These are phyloP conservation scores for Penicillium manginii DNA, from an alignment of 495 filamentous ascomycete species.

Conservation along the genomic window DNA sequence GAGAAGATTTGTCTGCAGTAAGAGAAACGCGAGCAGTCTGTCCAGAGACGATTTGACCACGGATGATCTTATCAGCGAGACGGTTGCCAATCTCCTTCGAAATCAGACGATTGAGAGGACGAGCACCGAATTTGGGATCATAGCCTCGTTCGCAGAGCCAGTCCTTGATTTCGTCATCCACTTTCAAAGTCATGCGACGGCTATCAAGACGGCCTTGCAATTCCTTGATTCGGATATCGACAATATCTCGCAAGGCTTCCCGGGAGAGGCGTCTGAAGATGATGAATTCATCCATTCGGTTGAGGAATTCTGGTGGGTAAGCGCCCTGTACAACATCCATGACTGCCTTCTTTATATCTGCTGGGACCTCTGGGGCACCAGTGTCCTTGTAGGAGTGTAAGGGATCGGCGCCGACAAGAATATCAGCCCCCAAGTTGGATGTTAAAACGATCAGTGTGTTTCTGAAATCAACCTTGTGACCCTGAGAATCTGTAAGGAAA, in stretches of 20 bases:
- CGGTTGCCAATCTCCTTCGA: constrained; percentile 85
- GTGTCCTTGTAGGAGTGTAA: constrained; percentile 54
- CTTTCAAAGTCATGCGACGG: constrained; percentile 76
- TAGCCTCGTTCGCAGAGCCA: constrained; percentile 91
- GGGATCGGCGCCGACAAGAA: constrained; percentile 50
- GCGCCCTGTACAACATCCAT: constrained; percentile 81
- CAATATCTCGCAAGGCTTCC: constrained; percentile 83
- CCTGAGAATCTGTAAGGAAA: constrained; percentile 92
- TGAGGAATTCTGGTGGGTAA: constrained; percentile 94
- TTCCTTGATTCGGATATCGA: constrained; percentile 88
- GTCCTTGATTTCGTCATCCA: constrained; percentile 69
- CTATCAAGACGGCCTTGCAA: constrained; percentile 83
- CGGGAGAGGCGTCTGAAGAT: constrained; percentile 84
- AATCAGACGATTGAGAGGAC: constrained; percentile 92
- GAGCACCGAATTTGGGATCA: constrained; percentile 86
- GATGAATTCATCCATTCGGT: constrained; percentile 96
- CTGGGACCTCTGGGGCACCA: constrained; percentile 64
- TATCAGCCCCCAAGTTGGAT: constrained; percentile 75
- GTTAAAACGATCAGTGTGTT: constrained; percentile 97
- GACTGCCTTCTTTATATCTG: constrained; percentile 72
- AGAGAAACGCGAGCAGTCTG: constrained; percentile 71
- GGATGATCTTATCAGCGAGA: constrained; percentile 88
- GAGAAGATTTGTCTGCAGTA: constrained; percentile 45
- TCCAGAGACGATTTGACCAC: constrained; percentile 76
- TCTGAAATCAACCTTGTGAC: constrained; percentile 93